Evolutionary conservation across 1,284 basidiomycete species (phyloP).

Genomic region (Fistulinella cinereoalba): DNA sequence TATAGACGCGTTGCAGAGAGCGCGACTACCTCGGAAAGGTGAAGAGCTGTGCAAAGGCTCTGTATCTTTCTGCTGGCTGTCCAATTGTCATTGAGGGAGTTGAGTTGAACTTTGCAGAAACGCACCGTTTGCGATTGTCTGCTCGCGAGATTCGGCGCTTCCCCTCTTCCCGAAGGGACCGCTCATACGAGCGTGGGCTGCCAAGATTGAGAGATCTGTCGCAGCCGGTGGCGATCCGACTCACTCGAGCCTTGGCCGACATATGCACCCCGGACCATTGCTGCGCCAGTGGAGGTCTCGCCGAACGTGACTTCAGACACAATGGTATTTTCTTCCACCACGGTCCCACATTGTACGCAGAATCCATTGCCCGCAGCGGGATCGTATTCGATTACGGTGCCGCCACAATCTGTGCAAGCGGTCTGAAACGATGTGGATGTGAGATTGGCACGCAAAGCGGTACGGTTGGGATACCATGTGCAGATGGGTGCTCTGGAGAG

Average conservation of each 20-base stretch:
- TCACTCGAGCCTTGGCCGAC: slow-evolving; percentile 90
- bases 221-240: slow-evolving; percentile 34
- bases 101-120: background rate
- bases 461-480: slow-evolving; percentile 20
- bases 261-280: slow-evolving; percentile 93
- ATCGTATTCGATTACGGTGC: slow-evolving; percentile 80
- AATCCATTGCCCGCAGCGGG: slow-evolving; percentile 79
- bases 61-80: slow-evolving; percentile 81
- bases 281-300: slow-evolving; percentile 88
- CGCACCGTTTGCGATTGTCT: slow-evolving; percentile 85
- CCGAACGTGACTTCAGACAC: slow-evolving; percentile 94
- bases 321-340: slow-evolving; percentile 93
- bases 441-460: background rate
- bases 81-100: slow-evolving; percentile 1
- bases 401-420: slow-evolving; percentile 69
- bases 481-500: background rate
- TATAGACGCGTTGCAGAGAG: slow-evolving; percentile 87
- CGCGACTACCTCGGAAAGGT: slow-evolving; percentile 76
- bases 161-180: slow-evolving; percentile 79
- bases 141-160: slow-evolving; percentile 76
- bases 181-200: slow-evolving; percentile 76
- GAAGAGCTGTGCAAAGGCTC: slow-evolving; percentile 75
- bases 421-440: slow-evolving; percentile 35
- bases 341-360: slow-evolving; percentile 82
- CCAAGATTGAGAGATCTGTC: slow-evolving; percentile 2